A percentile compares a stretch with the other conserved stretches of the same genome.
These are phyloP conservation scores for Neurospora hispaniola DNA, from an alignment of 495 filamentous ascomycete species.

Conservation along the genomic window DNA sequence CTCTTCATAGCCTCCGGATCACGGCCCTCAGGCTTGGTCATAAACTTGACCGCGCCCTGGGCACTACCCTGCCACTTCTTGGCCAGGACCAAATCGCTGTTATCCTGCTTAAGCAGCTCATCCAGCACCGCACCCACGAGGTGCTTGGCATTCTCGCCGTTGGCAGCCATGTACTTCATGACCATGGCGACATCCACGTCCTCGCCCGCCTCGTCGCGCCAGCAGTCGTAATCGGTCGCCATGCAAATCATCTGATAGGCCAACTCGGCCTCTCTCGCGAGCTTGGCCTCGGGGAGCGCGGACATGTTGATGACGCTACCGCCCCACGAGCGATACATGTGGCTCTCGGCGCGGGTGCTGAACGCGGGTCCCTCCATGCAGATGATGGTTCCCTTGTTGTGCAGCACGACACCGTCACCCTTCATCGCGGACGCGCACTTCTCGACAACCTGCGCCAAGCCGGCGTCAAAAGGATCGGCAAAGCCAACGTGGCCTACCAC, in stretches of 20 bases:
- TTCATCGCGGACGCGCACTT: constrained; percentile 64
- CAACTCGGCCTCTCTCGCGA: constrained; percentile 92
- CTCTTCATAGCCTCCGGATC: constrained; percentile 54
- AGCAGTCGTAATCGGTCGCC: constrained; percentile 98
- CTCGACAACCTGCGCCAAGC: constrained; percentile 59
- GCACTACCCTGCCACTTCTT: constrained; percentile 59
- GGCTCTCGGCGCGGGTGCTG: constrained; percentile 89
- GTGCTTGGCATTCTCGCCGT: constrained; percentile 72
- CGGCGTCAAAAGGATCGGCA: constrained; percentile 84
- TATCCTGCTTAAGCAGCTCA: constrained; percentile 64
- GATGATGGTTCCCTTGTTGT: constrained; percentile 67
- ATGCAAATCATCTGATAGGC: constrained; percentile 98
- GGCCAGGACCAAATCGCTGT: constrained; percentile 64
- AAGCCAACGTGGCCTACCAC: constrained; percentile 93
- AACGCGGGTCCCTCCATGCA: constrained; percentile 99
- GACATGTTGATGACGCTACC: constrained; percentile 96
- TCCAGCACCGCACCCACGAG: constrained; percentile 83
- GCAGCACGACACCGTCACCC: constrained; percentile 68
- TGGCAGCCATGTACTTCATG: constrained; percentile 90
- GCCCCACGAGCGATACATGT: constrained; percentile 88
- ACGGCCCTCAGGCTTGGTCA: constrained; percentile 55
- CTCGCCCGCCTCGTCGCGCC: constrained; percentile 50
- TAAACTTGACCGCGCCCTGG: constrained; percentile 60
- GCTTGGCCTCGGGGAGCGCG: constrained; percentile 88
- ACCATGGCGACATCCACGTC: constrained; percentile 95